Evolutionary conservation across 495 filamentous ascomycete genomes (phyloP).

Genomic region (Amniculicola lignicola): DNA sequence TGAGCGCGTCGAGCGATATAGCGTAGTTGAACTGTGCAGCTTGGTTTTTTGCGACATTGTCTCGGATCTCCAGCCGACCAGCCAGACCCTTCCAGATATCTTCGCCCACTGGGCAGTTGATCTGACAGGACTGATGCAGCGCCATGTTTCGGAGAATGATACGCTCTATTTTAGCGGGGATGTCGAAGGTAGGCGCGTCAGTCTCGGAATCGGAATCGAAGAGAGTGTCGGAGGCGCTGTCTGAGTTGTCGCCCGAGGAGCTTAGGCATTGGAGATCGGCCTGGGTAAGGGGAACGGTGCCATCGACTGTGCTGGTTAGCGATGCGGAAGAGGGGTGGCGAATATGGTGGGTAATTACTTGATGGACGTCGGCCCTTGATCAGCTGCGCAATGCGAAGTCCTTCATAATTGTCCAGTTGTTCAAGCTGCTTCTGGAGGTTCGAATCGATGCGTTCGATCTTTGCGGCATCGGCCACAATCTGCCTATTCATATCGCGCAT

Average conservation of each 20-base stretch:
- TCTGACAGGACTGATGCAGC: constrained; percentile 5
- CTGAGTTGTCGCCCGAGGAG: not conserved
- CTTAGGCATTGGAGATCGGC: constrained; percentile 1
- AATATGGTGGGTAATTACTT: constrained; percentile 1
- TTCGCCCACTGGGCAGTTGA: constrained; percentile 1
- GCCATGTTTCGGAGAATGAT: constrained; percentile 2
- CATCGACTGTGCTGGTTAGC: constrained; percentile 5
- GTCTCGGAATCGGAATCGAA: constrained; percentile 6
- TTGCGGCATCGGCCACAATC: constrained; percentile 5
- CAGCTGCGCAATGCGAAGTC: constrained; percentile 12
- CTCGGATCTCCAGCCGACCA: constrained; percentile 3
- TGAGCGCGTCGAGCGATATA: constrained; percentile 2
- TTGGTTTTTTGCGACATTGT: not conserved
- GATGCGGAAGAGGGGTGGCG: constrained; percentile 3
- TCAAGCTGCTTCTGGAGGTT: constrained; percentile 5
- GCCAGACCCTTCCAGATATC: constrained; percentile 1
- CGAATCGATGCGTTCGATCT: constrained; percentile 8
- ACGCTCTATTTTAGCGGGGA: constrained; percentile 2
- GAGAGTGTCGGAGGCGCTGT: constrained; percentile 6
- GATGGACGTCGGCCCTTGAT: constrained; percentile 7
- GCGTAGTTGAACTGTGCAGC: constrained; percentile 6
- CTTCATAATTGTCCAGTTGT: constrained; percentile 2
- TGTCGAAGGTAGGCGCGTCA: not conserved
- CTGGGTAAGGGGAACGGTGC: constrained; percentile 4
- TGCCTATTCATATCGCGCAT: constrained; percentile 5